phyloP scores from a whole-genome alignment of 2,329 filamentous ascomycete genomes.

The Neonectria neomacrospora region DNA sequence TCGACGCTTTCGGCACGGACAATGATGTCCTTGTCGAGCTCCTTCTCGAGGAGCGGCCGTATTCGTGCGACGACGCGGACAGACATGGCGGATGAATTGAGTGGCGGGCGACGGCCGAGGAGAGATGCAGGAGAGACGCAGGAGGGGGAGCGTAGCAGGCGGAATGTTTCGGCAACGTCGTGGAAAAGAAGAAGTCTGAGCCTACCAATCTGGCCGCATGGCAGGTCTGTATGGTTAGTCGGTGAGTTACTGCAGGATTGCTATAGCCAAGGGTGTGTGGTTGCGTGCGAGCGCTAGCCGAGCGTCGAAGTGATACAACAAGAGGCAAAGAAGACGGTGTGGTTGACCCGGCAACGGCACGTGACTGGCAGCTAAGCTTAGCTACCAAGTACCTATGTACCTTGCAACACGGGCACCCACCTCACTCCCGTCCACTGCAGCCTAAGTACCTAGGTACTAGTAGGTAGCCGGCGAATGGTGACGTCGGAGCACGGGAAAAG shows the following conservation, averaged over 20 bases:
- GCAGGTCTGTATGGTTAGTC: conserved; percentile 32
- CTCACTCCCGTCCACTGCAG: too few relatives aligned
- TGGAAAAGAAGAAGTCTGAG: conserved; percentile 35
- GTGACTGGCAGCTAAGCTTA: conserved; percentile 38
- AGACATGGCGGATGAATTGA: conserved; percentile 57
- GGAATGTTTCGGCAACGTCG: conserved; percentile 29
- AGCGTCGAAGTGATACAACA: not conserved
- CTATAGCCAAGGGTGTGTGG: conserved; percentile 35
- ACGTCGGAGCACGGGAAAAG: conserved; percentile 47
- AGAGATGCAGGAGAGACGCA: conserved; percentile 4
- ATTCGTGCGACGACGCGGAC: conserved; percentile 92
- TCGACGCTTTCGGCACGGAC: conserved; percentile 74
- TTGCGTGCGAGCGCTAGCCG: conserved; percentile 23
- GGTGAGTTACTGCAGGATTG: conserved; percentile 33
- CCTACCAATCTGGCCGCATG: conserved; percentile 42
- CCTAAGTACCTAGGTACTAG: too few relatives aligned
- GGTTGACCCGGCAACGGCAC: conserved; percentile 47
- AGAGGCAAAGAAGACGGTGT: conserved; percentile 9
- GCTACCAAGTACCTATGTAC: not conserved
- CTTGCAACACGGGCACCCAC: too few relatives aligned
- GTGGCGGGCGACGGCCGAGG: conserved; percentile 21
- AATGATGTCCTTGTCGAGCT: conserved; percentile 89
- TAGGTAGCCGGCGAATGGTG: conserved; percentile 25
- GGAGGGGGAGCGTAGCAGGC: conserved; percentile 21
- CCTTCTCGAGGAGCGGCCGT: conserved; percentile 85